phyloP scores from a whole-genome alignment of 768 basidiomycete genomes.

The Hydnum rufescens region DNA sequence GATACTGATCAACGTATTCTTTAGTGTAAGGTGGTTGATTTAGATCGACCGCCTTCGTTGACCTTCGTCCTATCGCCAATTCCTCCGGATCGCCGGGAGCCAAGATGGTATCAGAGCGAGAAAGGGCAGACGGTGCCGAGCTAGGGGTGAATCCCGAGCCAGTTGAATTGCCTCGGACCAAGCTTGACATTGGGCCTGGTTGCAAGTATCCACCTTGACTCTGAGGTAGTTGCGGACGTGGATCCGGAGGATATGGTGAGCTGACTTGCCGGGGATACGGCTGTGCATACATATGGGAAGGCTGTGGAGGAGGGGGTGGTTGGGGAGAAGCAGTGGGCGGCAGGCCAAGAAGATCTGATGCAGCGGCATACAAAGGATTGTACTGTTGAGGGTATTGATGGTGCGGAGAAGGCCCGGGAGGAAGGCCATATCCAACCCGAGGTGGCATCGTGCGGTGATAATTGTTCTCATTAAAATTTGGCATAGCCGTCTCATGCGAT shows the following conservation, averaged over 20 bases:
- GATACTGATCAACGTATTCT: slow-evolving; percentile 94
- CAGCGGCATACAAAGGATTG: slow-evolving; percentile 48
- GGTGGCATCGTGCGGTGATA: background rate
- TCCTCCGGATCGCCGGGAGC: background rate
- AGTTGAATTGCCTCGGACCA: background rate
- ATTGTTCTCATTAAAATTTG: slow-evolving; percentile 6
- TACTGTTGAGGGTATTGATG: slow-evolving; percentile 16
- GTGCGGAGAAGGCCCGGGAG: slow-evolving; percentile 5
- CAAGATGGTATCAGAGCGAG: background rate
- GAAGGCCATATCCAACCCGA: background rate
- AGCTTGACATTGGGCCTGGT: slow-evolving; percentile 12
- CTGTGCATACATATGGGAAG: slow-evolving; percentile 9
- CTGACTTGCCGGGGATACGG: background rate
- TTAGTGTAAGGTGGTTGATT: slow-evolving; percentile 71
- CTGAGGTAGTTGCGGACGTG: slow-evolving; percentile 11
- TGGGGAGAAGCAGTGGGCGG: slow-evolving; percentile 24
- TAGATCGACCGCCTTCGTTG: slow-evolving; percentile 62
- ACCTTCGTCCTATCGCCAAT: too few species aligned
- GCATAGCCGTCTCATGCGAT: too few species aligned
- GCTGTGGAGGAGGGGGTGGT: slow-evolving; percentile 11
- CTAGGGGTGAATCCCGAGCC: slow-evolving; percentile 5
- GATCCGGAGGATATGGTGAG: slow-evolving; percentile 12
- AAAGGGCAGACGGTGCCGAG: background rate
- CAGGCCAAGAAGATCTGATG: slow-evolving; percentile 61
- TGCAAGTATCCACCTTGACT: slow-evolving; percentile 12